phyloP scores from a whole-genome alignment of 2,329 filamentous ascomycete species.

The Sphaerostilbella broomeana region DNA sequence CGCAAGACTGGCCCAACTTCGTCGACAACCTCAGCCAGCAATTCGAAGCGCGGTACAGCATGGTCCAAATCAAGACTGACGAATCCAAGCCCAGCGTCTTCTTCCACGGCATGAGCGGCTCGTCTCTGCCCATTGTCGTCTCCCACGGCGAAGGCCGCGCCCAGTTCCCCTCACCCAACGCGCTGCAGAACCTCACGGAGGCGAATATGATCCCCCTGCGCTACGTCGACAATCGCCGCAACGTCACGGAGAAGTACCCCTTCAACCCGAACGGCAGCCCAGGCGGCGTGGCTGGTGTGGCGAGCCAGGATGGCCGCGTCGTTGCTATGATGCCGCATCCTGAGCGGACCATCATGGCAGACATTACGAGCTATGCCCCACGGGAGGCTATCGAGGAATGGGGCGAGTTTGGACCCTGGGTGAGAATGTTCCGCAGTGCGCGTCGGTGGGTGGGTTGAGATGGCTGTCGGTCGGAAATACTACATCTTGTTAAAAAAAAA shows the following conservation, averaged over 20 bases:
- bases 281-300: constrained; percentile 71
- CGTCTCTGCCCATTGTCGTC: constrained; percentile 75
- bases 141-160: constrained; percentile 91
- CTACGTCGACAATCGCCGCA: constrained; percentile 75
- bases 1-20: constrained; percentile 77
- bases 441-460: constrained; percentile 72
- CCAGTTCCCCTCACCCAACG: constrained; percentile 51
- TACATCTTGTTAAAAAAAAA: background rate
- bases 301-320: constrained; percentile 70
- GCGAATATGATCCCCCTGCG: constrained; percentile 68
- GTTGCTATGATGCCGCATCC: constrained; percentile 91
- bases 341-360: constrained; percentile 78
- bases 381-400: constrained; percentile 52
- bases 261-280: constrained; percentile 83
- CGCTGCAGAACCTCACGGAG: constrained; percentile 49
- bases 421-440: constrained; percentile 78
- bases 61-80: constrained; percentile 68
- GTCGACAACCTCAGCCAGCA: constrained; percentile 79
- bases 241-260: constrained; percentile 75
- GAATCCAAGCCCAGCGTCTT: constrained; percentile 63
- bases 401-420: constrained; percentile 81
- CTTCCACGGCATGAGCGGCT: constrained; percentile 80
- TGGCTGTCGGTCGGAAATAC: too few relatives aligned
- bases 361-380: constrained; percentile 70
- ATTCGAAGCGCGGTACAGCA: constrained; percentile 81